These are phyloP conservation scores for Magnusiomyces suaveolens DNA, from an alignment of 1,139 yeast genomes.

Conservation along the genomic window DNA sequence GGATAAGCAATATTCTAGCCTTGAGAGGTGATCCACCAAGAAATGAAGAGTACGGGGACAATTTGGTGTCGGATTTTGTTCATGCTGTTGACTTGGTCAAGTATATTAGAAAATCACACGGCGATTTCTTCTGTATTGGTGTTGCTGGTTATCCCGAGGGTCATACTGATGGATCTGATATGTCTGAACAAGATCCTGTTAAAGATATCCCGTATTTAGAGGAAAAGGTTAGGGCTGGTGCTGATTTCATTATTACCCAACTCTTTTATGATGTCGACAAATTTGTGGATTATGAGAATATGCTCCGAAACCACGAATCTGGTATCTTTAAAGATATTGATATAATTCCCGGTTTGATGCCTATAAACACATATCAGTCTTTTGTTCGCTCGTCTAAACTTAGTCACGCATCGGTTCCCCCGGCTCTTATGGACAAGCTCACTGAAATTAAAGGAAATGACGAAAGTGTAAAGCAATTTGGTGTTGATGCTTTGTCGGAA, in stretches of 20 bases:
- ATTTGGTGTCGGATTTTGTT: slow-evolving; percentile 42
- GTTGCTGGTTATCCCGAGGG: slow-evolving; percentile 98
- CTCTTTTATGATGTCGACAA: slow-evolving; percentile 60
- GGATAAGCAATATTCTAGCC: slow-evolving; percentile 81
- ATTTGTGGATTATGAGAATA: slow-evolving; percentile 43
- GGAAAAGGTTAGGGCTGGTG: slow-evolving; percentile 87
- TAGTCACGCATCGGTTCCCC: slow-evolving; percentile 83
- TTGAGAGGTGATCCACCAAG: slow-evolving; percentile 95
- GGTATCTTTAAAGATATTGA: slow-evolving; percentile 42
- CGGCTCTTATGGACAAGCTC: slow-evolving; percentile 40
- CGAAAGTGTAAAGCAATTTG: slow-evolving; percentile 71
- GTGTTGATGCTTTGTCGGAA: slow-evolving; percentile 62
- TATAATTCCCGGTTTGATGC: slow-evolving; percentile 89
- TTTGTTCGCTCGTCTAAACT: slow-evolving; percentile 83
- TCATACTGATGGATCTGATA: slow-evolving; percentile 70
- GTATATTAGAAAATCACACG: slow-evolving; percentile 61
- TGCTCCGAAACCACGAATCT: slow-evolving; percentile 37
- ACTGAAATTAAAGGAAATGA: slow-evolving; percentile 64
- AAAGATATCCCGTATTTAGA: slow-evolving; percentile 66
- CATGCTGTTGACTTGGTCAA: slow-evolving; percentile 76
- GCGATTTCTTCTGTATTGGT: slow-evolving; percentile 73
- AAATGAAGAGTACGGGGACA: slow-evolving; percentile 53
- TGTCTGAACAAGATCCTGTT: slow-evolving; percentile 47
- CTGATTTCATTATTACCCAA: slow-evolving; percentile 87
- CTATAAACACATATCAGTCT: slow-evolving; percentile 81